Base-by-base conservation (phyloP, 169 alveolate species). In the Plasmodium chabaudi region DNA sequence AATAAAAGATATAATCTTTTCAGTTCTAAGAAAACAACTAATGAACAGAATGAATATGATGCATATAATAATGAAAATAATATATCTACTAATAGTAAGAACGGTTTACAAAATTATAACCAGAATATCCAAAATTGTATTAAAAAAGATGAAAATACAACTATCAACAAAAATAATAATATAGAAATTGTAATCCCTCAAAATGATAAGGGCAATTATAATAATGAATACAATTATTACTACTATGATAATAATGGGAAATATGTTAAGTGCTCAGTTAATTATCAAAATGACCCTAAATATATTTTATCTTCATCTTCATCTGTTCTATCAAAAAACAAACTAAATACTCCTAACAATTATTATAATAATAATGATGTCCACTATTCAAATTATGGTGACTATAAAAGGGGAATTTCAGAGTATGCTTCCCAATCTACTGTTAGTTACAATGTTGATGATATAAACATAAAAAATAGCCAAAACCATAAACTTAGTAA, bases 231-330 rank as follows among this genome's bases (percentile, higher is more conserved):
- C 53, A 63, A 63, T n/a, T 63, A 63, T 17, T 63, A 63, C 39
- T 63, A 63, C 51, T 63, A 63, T 63, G 72, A 63, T 34, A 17
- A 63, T 25, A 63, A 63, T 9, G 51, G 51, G 10, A 17, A 27
- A 25, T 63, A 63, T 17, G 23, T 63, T 63, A 25, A 17, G 10
- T 63, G 15, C 23, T 63, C 51, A 63, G 9, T 9, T 25, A 63
- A 63, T 17, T 13, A 21, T 10, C 25, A 63, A 12, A 63, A 34
- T 63, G 25, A 25, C 15, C 39, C 72, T 34, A 63, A 63, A 25
- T 12, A 63, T 27, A 34, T 34, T 34, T 34, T 34, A 34, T 34
- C 42, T 34, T 9, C n/a, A 63, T 5, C 10, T 25, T 63, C 72
- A 12, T 13, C 9, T 63, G 4, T 63, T 25, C 10, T 27, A 23